Percentiles rank a stretch among this genome's conserved stretches.
Evolutionary conservation across 345 rosid genomes (phyloP).

Genomic region (Brassica rapa): DNA sequence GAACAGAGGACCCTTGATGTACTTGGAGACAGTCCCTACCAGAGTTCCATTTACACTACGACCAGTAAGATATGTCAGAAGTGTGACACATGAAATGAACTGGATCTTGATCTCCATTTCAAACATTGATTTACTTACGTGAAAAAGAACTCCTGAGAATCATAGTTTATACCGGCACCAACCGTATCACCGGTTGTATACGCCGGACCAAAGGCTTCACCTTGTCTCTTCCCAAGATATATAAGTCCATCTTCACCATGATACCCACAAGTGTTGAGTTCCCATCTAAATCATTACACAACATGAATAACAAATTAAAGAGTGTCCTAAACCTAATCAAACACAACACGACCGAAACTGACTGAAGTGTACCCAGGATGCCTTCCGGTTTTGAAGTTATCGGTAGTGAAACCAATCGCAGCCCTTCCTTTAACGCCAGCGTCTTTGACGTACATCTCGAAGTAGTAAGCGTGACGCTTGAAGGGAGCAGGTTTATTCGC

Average conservation of each 20-base stretch:
- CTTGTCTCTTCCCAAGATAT: constrained; percentile 71
- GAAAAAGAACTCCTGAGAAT: constrained; percentile 36
- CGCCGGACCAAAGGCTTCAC: constrained; percentile 76
- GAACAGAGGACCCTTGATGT: constrained; percentile 66
- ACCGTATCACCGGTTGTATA: constrained; percentile 72
- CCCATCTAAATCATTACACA: constrained; percentile 63
- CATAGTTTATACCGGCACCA: constrained; percentile 93
- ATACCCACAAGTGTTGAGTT: constrained; percentile 84
- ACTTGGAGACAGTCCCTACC: constrained; percentile 66
- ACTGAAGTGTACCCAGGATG: constrained; percentile 8
- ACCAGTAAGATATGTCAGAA: constrained; percentile 22
- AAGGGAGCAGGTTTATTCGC: constrained; percentile 73
- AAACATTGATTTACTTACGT: not conserved
- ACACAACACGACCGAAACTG: not conserved
- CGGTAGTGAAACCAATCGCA: constrained; percentile 63
- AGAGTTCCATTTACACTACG: constrained; percentile 70
- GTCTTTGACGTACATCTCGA: constrained; percentile 74
- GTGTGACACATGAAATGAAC: not conserved
- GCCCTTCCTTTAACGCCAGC: constrained; percentile 73
- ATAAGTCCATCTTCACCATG: constrained; percentile 89
- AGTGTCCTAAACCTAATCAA: not conserved
- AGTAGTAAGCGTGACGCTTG: constrained; percentile 1
- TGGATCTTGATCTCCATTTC: not conserved
- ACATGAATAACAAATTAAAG: not conserved
- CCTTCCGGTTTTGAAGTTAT: not conserved